Percentiles rank a stretch among this genome's conserved stretches.
Conservation (phyloP, 2,329 filamentous ascomycete genomes). For the Periglandula ipomoeae region DNA sequence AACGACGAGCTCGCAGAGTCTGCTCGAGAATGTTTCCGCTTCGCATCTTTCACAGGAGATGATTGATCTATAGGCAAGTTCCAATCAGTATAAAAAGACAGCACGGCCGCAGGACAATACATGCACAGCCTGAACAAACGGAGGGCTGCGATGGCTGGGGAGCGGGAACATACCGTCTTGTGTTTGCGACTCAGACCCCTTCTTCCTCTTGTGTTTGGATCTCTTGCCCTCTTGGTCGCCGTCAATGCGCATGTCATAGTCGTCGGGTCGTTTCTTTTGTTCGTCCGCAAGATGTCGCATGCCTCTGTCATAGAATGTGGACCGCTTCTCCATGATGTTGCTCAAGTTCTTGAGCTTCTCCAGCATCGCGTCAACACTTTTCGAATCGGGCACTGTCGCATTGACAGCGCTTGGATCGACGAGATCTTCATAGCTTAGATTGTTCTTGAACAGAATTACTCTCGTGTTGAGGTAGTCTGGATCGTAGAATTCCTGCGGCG, state of each 20-base stretch:
- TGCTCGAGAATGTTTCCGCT: conserved; percentile 43
- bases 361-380: conserved; percentile 54
- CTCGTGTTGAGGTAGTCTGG: conserved; percentile 59
- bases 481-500: conserved; percentile 44
- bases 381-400: conserved; percentile 53
- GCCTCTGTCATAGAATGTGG: conserved; percentile 59
- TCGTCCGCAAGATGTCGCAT: conserved; percentile 61
- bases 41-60: conserved; percentile 43
- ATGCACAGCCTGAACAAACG: neutral
- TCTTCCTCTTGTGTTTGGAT: conserved; percentile 70
- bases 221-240: conserved; percentile 45
- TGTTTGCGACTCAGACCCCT: conserved; percentile 52
- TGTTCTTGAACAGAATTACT: conserved; percentile 47
- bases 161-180: conserved; percentile 6
- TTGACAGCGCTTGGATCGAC: conserved; percentile 52
- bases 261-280: conserved; percentile 53
- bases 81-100: neutral
- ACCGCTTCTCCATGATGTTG: conserved; percentile 58
- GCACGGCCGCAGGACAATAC: neutral
- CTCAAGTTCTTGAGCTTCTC: conserved; percentile 54
- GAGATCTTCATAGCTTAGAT: conserved; percentile 57
- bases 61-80: conserved; percentile 35
- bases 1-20: conserved; percentile 52
- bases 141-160: neutral
- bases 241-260: conserved; percentile 38